Base-by-base conservation (phyloP, 257 asterid genomes). In the Salvia miltiorrhiza region DNA sequence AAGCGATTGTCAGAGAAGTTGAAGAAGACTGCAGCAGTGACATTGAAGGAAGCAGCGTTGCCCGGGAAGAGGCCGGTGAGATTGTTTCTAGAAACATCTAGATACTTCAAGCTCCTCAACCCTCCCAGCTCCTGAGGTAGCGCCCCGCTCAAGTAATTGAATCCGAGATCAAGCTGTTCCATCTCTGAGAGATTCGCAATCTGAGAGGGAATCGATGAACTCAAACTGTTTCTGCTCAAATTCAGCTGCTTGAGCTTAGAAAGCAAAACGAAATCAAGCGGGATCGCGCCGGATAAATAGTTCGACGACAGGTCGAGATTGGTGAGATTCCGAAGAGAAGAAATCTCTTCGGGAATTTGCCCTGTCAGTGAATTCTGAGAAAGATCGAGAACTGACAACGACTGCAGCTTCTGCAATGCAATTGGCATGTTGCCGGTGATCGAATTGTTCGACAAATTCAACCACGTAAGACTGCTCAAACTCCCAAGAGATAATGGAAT, bases 381-480 rank as follows among this genome's bases (percentile, higher is more conserved):
- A 77, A 90, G 80, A 85, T 87, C 72, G 61, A 87, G 89, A 73
- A 57, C 67, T 1, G 82, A 69, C 19, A 90, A 70, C 2, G 83
- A 72, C 20, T 16, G 19, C 24, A 88, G 35, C 32, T 73, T 64
- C 70, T 81, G 85, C 61, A 90, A 76, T 65, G 88, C 54, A 30
- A 79, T n/a, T 74, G 97, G 94, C 68, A 90, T 43, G 32, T 6
- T 75, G 41, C 97, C 97, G 0, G 92, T 67, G 23, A 90, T 76
- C 2, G 77, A 76, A 79, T 90, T 90, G 33, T 66, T 76, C 7
- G 88, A 86, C 45, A 90, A 73, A 70, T 63, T 35, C 9, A 90
- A 66, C 8, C 33, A 45, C 14, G 2, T 67, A 11, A 90, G 88
- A 67, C 33, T 73, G 56, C 61, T 75, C 57, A 88, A 71, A 60